These are phyloP conservation scores for Fusarium virguliforme DNA, from an alignment of 2,329 filamentous ascomycete species.

Conservation along the genomic window DNA sequence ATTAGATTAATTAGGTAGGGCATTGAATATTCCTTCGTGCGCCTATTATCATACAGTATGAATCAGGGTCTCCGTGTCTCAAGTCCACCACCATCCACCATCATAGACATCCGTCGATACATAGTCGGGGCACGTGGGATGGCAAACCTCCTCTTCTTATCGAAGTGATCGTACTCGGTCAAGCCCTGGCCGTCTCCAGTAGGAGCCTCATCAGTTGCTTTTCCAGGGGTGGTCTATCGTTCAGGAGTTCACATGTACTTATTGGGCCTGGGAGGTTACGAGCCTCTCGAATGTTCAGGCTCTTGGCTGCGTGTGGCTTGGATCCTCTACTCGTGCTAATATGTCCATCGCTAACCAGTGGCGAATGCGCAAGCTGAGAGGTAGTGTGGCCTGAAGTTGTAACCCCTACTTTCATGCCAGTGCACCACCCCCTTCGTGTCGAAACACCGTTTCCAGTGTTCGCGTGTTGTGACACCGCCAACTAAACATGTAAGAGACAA, in stretches of 20 bases:
- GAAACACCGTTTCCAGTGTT: not conserved
- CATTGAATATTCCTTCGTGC: conserved; percentile 5
- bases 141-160: not conserved
- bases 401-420: not conserved
- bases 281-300: not conserved
- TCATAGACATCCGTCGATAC: conserved; percentile 11
- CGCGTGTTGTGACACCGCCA: not conserved
- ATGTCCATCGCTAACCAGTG: not conserved
- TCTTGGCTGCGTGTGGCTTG: not conserved
- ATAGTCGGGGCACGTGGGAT: not conserved
- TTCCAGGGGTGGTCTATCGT: not conserved
- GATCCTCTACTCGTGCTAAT: too few relatives aligned
- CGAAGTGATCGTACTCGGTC: not conserved
- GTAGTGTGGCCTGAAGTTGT: not conserved
- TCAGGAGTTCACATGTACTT: not conserved
- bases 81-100: conserved; percentile 1
- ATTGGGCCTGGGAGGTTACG: not conserved
- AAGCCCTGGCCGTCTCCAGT: not conserved
- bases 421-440: not conserved
- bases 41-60: conserved; percentile 9
- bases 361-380: not conserved
- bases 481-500: not conserved
- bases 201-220: not conserved
- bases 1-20: conserved; percentile 8
- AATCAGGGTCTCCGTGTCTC: not conserved